phyloP scores from a whole-genome alignment of 208 protist genomes.

The Herpetomonas samuelpessoai region DNA sequence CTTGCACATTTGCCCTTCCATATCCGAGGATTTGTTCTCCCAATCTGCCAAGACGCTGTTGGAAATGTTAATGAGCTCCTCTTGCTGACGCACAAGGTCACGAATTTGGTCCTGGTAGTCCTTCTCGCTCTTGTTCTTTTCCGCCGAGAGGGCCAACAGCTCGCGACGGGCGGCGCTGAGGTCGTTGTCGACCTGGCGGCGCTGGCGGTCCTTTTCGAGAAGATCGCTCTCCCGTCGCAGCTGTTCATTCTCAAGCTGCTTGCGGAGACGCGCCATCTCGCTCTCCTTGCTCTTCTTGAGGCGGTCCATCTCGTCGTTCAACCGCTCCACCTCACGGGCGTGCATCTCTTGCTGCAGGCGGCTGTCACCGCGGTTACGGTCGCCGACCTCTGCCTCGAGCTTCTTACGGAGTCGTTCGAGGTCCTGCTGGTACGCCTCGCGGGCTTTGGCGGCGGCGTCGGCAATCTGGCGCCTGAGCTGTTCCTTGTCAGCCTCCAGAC shows the following conservation, averaged over 20 bases:
- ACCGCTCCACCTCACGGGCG: conserved; percentile 30
- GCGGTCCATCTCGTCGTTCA: conserved; percentile 46
- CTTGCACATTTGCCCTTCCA: conserved; percentile 56
- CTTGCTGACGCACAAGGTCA: conserved; percentile 53
- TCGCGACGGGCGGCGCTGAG: conserved; percentile 33
- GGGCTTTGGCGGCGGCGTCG: conserved; percentile 27
- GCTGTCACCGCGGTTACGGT: conserved; percentile 35
- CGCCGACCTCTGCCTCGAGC: conserved; percentile 21
- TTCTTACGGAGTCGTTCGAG: conserved; percentile 37
- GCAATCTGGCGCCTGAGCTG: conserved; percentile 21
- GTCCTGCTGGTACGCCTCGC: conserved; percentile 41
- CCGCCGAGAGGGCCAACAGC: conserved; percentile 27
- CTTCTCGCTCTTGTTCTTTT: conserved; percentile 44
- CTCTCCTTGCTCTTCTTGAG: conserved; percentile 26
- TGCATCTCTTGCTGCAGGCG: conserved; percentile 42
- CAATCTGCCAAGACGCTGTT: conserved; percentile 57
- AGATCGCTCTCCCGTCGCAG: conserved; percentile 39
- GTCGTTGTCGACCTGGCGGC: conserved; percentile 47
- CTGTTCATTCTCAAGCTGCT: conserved; percentile 41
- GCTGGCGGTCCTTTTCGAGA: conserved; percentile 64
- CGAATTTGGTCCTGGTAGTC: conserved; percentile 67
- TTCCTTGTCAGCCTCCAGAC: conserved; percentile 44
- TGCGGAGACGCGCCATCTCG: conserved; percentile 38
- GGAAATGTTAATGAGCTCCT: conserved; percentile 44
- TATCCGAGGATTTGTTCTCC: conserved; percentile 52